phyloP scores from a whole-genome alignment of 2,329 filamentous ascomycete genomes.

The Nigrograna mackinnonii region DNA sequence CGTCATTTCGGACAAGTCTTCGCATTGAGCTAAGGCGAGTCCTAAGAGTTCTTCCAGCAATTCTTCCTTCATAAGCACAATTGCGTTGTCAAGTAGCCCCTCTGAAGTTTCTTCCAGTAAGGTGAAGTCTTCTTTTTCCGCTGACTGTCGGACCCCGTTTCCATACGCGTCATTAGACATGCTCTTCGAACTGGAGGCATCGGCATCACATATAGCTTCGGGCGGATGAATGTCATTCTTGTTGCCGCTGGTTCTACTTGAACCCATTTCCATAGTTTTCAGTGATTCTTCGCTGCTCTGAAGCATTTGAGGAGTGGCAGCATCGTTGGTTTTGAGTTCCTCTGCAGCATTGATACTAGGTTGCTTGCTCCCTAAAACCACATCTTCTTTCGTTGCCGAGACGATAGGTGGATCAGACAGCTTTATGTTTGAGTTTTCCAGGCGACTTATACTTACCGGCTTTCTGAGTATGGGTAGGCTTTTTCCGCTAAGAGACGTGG shows the following conservation, averaged over 20 bases:
- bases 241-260: background rate
- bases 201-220: background rate
- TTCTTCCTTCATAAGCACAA: background rate
- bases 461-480: too few relatives aligned
- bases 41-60: background rate
- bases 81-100: conserved; percentile 1
- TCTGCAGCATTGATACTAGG: background rate
- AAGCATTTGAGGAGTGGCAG: background rate
- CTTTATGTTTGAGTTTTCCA: too few relatives aligned
- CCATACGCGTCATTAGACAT: too few relatives aligned
- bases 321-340: background rate
- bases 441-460: too few relatives aligned
- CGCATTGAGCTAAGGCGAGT: background rate
- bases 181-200: background rate
- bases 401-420: too few relatives aligned
- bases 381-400: background rate
- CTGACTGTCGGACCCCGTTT: too few relatives aligned
- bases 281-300: background rate
- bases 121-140: too few relatives aligned
- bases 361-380: background rate
- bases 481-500: too few relatives aligned
- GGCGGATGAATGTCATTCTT: background rate
- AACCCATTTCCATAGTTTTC: background rate
- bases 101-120: too few relatives aligned
- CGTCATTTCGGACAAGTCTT: too few relatives aligned